These are phyloP conservation scores for Rhodotorula glutinis DNA, from an alignment of 1,284 basidiomycete species.

Conservation along the genomic window DNA sequence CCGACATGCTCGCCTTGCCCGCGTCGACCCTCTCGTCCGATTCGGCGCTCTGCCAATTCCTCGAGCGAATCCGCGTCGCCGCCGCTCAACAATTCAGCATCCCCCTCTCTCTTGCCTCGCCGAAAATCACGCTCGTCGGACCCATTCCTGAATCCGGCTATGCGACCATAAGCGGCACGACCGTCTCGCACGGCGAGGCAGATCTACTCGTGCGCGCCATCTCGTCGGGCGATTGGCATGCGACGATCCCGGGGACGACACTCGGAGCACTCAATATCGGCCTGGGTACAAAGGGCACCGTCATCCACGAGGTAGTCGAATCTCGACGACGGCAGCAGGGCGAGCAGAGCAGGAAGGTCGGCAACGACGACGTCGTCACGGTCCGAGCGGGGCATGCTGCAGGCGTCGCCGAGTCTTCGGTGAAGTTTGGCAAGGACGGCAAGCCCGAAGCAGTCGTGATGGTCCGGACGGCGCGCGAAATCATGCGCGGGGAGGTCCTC, in stretches of 20 bases:
- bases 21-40: constrained; percentile 4
- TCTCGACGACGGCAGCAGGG: no score
- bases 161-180: not conserved
- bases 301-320: constrained; percentile 6
- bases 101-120: constrained; percentile 30
- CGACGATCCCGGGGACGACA: constrained; percentile 37
- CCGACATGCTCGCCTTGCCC: constrained; percentile 22
- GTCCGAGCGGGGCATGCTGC: constrained; percentile 32
- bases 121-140: constrained; percentile 33
- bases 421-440: constrained; percentile 20
- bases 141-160: constrained; percentile 12
- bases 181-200: constrained; percentile 11
- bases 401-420: constrained; percentile 29
- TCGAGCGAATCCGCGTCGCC: constrained; percentile 22
- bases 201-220: constrained; percentile 33
- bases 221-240: constrained; percentile 34
- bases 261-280: constrained; percentile 34
- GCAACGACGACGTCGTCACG: constrained; percentile 10
- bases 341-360: no score
- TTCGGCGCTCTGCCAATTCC: constrained; percentile 9
- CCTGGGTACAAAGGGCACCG: constrained; percentile 17
- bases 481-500: constrained; percentile 34
- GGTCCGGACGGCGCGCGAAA: constrained; percentile 37
- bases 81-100: constrained; percentile 18
- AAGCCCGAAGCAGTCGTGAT: constrained; percentile 30